Conservation (phyloP, 2,329 filamentous ascomycete species). For the Tolypocladium ovalisporum region DNA sequence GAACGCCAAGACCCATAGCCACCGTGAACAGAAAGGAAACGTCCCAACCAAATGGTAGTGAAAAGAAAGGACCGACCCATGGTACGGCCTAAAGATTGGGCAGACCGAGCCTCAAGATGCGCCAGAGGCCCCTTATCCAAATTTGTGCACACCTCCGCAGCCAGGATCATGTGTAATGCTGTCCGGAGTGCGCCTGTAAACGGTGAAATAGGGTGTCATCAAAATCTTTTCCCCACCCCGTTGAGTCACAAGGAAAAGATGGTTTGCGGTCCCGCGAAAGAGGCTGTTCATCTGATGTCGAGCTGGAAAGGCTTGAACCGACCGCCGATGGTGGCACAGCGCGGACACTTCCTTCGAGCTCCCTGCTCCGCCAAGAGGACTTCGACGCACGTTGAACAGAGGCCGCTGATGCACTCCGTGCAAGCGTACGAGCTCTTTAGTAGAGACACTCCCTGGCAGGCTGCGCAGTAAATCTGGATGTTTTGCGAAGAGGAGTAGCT, state of each 20-base stretch:
- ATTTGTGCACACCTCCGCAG: neutral
- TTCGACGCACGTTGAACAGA: constrained; percentile 82
- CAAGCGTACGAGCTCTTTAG: constrained; percentile 84
- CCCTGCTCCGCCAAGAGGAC: constrained; percentile 67
- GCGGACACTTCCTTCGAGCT: constrained; percentile 65
- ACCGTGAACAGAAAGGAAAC: neutral
- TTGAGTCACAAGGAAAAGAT: neutral
- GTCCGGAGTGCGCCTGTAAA: neutral
- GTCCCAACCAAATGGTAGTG: neutral
- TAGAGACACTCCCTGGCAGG: constrained; percentile 66
- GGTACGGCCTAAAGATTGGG: neutral
- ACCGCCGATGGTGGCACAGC: constrained; percentile 68
- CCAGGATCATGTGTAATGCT: neutral
- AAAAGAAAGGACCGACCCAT: neutral
- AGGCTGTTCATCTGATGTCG: constrained; percentile 40
- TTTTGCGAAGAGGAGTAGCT: constrained; percentile 61
- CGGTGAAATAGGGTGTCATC: neutral
- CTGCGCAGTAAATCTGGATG: constrained; percentile 87
- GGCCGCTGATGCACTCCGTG: constrained; percentile 89
- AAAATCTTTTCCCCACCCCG: neutral
- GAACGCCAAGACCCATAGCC: neutral
- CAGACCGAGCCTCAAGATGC: neutral
- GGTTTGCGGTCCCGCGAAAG: neutral
- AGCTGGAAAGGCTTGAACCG: constrained; percentile 79
- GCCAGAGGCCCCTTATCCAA: neutral